Percentiles rank a stretch among this genome's conserved stretches.
Conservation (phyloP, 192 early-diverging fungal genomes). For the Rhizophlyctis rosea region DNA sequence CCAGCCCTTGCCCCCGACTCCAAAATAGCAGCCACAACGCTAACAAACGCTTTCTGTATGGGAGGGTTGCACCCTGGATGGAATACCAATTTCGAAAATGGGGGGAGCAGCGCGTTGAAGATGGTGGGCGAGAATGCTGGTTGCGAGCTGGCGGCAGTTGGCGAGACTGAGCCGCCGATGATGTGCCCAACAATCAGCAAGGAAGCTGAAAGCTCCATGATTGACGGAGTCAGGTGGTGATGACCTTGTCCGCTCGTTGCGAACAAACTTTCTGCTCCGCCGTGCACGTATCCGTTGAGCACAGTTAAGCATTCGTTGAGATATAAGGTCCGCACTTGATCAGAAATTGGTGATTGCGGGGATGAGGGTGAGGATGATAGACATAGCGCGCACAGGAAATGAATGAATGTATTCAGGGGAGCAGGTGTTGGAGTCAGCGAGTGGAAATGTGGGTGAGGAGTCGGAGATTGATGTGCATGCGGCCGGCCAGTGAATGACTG, state of each 20-base stretch:
- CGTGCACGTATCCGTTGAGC: slow-evolving; percentile 33
- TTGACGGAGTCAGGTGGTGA: slow-evolving; percentile 8
- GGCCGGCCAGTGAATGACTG: neutral
- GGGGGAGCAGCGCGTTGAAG: too few species aligned
- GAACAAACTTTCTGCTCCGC: too few species aligned
- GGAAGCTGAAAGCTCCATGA: slow-evolving; percentile 35
- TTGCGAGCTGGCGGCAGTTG: too few species aligned
- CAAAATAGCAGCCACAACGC: slow-evolving; percentile 20
- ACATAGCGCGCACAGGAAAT: slow-evolving; percentile 22
- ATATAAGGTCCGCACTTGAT: too few species aligned
- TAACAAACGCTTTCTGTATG: slow-evolving; percentile 36
- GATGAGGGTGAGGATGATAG: neutral
- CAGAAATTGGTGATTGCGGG: too few species aligned
- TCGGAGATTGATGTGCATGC: slow-evolving; percentile 2
- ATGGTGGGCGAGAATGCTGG: too few species aligned
- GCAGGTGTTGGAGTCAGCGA: too few species aligned
- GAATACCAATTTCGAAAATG: too few species aligned
- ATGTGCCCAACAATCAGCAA: slow-evolving; percentile 32
- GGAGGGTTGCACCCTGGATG: slow-evolving; percentile 17
- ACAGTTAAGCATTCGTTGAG: slow-evolving; percentile 44
- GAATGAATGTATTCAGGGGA: slow-evolving; percentile 25
- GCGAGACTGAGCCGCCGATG: neutral
- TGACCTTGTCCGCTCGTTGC: neutral
- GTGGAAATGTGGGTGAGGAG: too few species aligned
- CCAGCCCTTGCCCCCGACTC: slow-evolving; percentile 8